These are phyloP conservation scores for Globisporangium viniferum DNA, from an alignment of 352 stramenopile species.

Conservation along the genomic window DNA sequence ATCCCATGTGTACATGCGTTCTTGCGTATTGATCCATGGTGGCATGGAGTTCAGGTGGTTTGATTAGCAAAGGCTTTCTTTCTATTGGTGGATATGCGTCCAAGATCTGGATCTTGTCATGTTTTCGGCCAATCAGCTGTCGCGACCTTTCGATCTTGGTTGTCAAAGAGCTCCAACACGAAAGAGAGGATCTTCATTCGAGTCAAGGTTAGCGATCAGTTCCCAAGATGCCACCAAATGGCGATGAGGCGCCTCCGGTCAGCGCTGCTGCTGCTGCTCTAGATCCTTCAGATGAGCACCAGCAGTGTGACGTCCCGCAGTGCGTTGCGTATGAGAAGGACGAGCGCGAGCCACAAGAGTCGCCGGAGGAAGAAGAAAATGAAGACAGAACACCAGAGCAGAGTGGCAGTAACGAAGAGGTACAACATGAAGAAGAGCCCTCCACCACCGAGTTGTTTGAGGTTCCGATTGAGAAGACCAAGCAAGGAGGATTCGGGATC, in stretches of 20 bases:
- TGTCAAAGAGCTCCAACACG: conserved; percentile 4
- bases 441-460: conserved; percentile 9
- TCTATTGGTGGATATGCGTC: background rate
- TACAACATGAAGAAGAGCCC: background rate
- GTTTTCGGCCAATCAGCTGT: conserved; percentile 18
- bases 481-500: conserved; percentile 33
- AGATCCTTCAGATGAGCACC: background rate
- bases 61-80: background rate
- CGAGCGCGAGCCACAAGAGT: background rate
- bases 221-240: background rate
- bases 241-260: background rate
- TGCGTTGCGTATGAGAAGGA: background rate
- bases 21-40: background rate
- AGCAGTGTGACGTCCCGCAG: background rate
- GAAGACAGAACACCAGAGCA: background rate
- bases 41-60: background rate
- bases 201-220: background rate
- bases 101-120: background rate
- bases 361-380: background rate
- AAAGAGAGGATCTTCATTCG: background rate
- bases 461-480: conserved; percentile 30
- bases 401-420: background rate
- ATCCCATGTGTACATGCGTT: background rate
- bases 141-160: conserved; percentile 9
- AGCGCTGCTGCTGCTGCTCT: background rate